Percentiles rank a stretch among this genome's conserved stretches.
These are phyloP conservation scores for Aphanomyces stellatus DNA, from an alignment of 352 stramenopile species.

Conservation along the genomic window DNA sequence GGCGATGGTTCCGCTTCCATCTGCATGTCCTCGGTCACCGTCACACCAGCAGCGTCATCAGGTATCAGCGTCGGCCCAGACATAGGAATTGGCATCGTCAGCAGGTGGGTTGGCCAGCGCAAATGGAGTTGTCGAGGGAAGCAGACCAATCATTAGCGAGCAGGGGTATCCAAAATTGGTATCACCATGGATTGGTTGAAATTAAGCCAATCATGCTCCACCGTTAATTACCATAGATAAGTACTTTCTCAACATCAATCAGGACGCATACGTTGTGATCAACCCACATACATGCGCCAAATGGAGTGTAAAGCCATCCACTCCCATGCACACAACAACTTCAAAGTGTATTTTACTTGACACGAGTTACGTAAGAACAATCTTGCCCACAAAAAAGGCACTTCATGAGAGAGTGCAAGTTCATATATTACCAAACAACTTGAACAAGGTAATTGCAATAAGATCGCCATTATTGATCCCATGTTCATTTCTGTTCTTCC, in stretches of 20 bases:
- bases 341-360: too few relatives aligned
- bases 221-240: not conserved
- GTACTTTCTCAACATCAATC: too few relatives aligned
- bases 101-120: not conserved
- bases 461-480: not conserved
- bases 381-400: too few relatives aligned
- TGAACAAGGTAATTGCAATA: not conserved
- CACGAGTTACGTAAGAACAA: too few relatives aligned
- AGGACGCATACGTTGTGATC: not conserved
- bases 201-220: not conserved
- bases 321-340: too few relatives aligned
- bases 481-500: too few relatives aligned
- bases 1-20: not conserved
- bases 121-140: not conserved
- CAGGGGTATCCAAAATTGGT: not conserved
- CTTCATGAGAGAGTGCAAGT: too few relatives aligned
- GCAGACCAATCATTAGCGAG: slow-evolving; percentile 1
- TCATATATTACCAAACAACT: too few relatives aligned
- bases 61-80: not conserved
- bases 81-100: not conserved
- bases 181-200: not conserved
- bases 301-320: too few relatives aligned
- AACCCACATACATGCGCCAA: not conserved
- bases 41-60: too few relatives aligned
- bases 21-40: not conserved